A percentile compares a stretch with the other conserved stretches of the same genome.
Conservation (phyloP, 2,329 filamentous ascomycete species). For the Colletotrichum camelliae region DNA sequence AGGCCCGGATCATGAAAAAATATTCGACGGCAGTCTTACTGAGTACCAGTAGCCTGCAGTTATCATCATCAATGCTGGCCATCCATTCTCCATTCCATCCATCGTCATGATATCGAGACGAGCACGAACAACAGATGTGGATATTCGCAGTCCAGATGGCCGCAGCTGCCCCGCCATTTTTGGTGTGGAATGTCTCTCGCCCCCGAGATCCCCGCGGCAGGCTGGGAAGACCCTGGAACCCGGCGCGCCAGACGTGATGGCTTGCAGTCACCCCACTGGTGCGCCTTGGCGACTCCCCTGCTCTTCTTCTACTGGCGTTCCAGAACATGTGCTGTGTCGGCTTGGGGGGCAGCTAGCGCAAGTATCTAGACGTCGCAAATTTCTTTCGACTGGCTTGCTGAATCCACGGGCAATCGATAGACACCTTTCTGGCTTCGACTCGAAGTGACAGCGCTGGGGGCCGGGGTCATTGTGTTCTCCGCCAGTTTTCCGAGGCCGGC, state of each 20-base stretch:
- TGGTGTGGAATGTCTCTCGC: not conserved
- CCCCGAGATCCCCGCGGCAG: constrained; percentile 18
- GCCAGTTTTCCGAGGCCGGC: constrained; percentile 8
- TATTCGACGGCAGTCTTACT: not conserved
- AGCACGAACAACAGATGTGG: not conserved
- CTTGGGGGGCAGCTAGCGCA: not conserved
- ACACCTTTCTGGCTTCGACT: not conserved
- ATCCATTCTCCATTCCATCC: not conserved
- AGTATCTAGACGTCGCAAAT: not conserved
- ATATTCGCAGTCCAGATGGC: not conserved
- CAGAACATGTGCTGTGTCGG: not conserved
- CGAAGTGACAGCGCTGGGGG: not conserved
- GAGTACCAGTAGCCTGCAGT: not conserved
- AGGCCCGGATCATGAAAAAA: not conserved
- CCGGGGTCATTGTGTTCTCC: not conserved
- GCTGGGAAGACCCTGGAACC: not conserved
- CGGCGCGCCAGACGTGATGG: not conserved
- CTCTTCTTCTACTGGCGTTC: not conserved
- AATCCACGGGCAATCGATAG: not conserved
- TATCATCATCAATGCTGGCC: not conserved
- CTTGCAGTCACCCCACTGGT: constrained; percentile 3
- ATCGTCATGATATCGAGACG: not conserved
- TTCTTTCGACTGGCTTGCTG: not conserved
- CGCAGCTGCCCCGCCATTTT: not conserved
- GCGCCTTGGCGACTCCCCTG: not conserved